Conservation (phyloP, 495 filamentous ascomycete genomes). For the Podospora tetraspora region DNA sequence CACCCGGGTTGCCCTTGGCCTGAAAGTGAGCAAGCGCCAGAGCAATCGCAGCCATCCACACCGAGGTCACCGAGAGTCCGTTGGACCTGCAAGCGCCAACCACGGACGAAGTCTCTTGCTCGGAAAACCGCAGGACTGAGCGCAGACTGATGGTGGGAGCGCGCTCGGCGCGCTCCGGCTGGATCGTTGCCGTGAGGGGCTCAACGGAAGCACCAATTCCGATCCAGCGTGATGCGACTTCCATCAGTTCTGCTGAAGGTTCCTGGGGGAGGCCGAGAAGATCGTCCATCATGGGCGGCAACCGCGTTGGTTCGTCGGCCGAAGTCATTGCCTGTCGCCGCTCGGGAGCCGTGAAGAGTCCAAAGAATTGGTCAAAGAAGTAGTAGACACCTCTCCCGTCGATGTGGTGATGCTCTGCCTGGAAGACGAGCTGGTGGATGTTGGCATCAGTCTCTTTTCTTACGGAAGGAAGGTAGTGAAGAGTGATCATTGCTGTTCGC, state of each 20-base stretch:
- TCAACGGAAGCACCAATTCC: not conserved
- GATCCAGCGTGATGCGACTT: not conserved
- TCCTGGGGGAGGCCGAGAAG: not conserved
- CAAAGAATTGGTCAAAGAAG: not conserved
- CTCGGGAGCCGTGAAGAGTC: not conserved
- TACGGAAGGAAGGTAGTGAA: not conserved
- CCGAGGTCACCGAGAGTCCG: not conserved
- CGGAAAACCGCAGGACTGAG: not conserved
- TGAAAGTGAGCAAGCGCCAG: not conserved
- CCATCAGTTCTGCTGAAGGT: not conserved
- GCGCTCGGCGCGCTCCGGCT: not conserved
- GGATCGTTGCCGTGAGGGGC: not conserved
- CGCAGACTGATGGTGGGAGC: not conserved
- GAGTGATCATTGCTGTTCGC: not conserved
- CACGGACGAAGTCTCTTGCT: not conserved
- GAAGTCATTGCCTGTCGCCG: not conserved
- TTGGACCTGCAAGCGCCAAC: not conserved
- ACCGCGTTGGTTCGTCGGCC: not conserved
- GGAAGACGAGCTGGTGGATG: not conserved
- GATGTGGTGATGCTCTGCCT: slow-evolving; percentile 2
- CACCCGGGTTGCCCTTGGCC: not conserved
- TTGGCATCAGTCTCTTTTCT: not conserved
- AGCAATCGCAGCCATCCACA: not conserved
- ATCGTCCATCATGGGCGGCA: slow-evolving; percentile 1
- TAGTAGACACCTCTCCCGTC: not conserved